Evolutionary conservation across 352 stramenopile genomes (phyloP).

Genomic region (Pythium phragmiticola): DNA sequence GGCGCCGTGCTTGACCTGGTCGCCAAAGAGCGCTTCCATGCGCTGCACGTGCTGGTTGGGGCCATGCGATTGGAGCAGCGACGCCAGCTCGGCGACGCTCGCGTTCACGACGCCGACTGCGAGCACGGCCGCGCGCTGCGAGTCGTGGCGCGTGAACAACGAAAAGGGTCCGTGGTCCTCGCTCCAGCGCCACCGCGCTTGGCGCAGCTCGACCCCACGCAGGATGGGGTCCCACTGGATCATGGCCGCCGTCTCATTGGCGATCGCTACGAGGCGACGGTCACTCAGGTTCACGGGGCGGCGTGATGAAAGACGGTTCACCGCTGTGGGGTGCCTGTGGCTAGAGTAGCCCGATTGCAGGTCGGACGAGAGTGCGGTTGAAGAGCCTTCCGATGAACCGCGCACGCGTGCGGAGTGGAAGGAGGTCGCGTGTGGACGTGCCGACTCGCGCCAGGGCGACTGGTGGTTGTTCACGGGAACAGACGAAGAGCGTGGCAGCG

Average conservation of each 20-base stretch:
- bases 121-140: constrained; percentile 23
- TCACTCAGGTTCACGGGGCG: constrained; percentile 23
- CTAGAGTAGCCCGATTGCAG: neutral
- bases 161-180: constrained; percentile 16
- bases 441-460: neutral
- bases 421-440: constrained; percentile 8
- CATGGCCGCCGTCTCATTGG: constrained; percentile 23
- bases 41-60: constrained; percentile 21
- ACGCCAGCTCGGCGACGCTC: constrained; percentile 13
- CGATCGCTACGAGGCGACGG: constrained; percentile 17
- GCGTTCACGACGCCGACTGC: constrained; percentile 16
- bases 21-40: constrained; percentile 25
- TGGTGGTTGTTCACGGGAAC: neutral
- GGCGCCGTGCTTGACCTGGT: constrained; percentile 25
- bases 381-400: constrained; percentile 8
- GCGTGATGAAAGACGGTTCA: neutral
- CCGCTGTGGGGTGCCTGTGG: neutral
- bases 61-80: constrained; percentile 9
- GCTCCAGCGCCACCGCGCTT: constrained; percentile 23
- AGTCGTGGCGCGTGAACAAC: constrained; percentile 25
- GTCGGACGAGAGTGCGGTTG: constrained; percentile 20
- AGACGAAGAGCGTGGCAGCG: constrained; percentile 12
- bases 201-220: constrained; percentile 5
- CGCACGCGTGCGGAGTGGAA: constrained; percentile 12
- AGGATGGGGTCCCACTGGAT: constrained; percentile 29